Percentiles rank a stretch among this genome's conserved stretches.
Conservation (phyloP, 257 asterid genomes). For the Buddleja alternifolia region DNA sequence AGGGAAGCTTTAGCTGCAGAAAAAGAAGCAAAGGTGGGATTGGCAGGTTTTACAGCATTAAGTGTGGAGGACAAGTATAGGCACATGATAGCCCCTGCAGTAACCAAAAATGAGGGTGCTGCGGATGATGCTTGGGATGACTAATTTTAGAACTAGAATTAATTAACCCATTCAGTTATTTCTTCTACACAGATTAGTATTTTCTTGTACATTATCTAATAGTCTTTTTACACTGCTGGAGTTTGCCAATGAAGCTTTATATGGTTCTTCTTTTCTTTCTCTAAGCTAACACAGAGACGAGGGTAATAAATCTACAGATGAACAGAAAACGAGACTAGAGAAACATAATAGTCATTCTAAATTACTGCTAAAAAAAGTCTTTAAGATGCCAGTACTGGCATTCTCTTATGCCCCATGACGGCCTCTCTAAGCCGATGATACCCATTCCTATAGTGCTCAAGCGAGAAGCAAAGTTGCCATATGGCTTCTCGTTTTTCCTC, state of each 20-base stretch:
- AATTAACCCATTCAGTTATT: no score
- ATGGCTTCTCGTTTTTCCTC: constrained; percentile 92
- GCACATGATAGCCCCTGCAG: constrained; percentile 71
- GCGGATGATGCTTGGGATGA: constrained; percentile 93
- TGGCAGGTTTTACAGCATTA: constrained; percentile 49
- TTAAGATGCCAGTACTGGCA: constrained; percentile 54
- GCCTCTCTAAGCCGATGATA: constrained; percentile 73
- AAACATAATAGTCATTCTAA: not conserved
- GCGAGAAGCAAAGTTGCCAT: constrained; percentile 85
- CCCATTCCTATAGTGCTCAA: constrained; percentile 74
- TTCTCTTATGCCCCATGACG: constrained; percentile 43
- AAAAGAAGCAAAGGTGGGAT: constrained; percentile 51
- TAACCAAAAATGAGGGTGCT: constrained; percentile 60
- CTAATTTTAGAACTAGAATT: no score
- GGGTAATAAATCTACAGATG: not conserved
- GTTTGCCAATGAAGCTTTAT: no score
- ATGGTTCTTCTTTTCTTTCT: no score
- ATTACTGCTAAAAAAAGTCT: not conserved
- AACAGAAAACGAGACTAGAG: not conserved
- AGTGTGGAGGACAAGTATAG: constrained; percentile 75
- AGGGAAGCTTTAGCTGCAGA: constrained; percentile 78
- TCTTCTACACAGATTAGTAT: no score
- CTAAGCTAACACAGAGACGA: no score
- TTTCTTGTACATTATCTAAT: no score
- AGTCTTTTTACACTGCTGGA: no score